Conservation (phyloP, 1,284 basidiomycete genomes). For the Limonomyces culmigenus region DNA sequence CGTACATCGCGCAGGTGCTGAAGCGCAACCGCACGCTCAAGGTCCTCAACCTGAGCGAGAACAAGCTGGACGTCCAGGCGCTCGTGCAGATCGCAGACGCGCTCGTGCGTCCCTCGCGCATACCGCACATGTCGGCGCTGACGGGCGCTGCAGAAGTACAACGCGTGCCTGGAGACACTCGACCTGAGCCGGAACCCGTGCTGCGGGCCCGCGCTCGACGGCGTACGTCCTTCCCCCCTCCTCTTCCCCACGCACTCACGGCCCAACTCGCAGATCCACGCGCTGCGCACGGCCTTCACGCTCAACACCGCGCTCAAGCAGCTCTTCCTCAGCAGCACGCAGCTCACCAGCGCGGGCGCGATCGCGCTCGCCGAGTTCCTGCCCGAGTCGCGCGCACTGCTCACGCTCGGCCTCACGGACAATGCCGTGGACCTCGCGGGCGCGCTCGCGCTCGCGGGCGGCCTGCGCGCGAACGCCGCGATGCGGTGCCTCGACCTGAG, state of each 20-base stretch:
- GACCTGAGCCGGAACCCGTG: constrained; percentile 92
- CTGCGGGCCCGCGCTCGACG: constrained; percentile 73
- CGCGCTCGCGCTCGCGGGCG: constrained; percentile 81
- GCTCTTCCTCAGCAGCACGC: constrained; percentile 79
- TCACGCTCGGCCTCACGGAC: constrained; percentile 78
- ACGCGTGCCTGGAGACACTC: constrained; percentile 83
- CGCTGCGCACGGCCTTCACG: constrained; percentile 82
- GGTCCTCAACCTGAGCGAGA: constrained; percentile 87
- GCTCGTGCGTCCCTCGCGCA: constrained; percentile 33
- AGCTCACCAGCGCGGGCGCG: constrained; percentile 71
- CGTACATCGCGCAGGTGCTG: constrained; percentile 85
- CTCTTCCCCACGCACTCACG: constrained; percentile 1
- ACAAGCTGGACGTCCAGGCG: constrained; percentile 76
- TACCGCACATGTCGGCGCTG: background rate
- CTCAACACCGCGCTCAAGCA: constrained; percentile 87
- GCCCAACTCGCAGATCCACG: constrained; percentile 48
- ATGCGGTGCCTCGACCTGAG: constrained; percentile 90
- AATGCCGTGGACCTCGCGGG: constrained; percentile 80
- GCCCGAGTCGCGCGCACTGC: constrained; percentile 72
- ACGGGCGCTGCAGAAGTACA: constrained; percentile 17
- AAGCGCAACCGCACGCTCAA: constrained; percentile 93
- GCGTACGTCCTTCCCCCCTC: constrained; percentile 31
- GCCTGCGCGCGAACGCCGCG: constrained; percentile 67
- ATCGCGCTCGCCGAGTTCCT: constrained; percentile 94
- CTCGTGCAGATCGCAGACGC: constrained; percentile 79